A percentile compares a stretch with the other conserved stretches of the same genome.
Evolutionary conservation across 768 basidiomycete species (phyloP).

Genomic region (Termitomyces sp.): DNA sequence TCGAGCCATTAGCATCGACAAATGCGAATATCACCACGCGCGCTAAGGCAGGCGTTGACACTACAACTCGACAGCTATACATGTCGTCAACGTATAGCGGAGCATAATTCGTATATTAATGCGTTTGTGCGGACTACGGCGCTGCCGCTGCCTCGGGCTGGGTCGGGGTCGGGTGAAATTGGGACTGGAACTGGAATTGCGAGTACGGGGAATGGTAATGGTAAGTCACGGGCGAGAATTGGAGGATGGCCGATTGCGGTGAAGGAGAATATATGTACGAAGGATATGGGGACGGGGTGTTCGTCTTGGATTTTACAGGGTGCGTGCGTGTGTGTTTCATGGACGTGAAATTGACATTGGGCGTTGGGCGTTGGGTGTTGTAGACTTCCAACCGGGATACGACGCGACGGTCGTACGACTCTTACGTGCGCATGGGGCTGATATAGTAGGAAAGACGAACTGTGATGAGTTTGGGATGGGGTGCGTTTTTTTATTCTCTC

Average conservation of each 20-base stretch:
- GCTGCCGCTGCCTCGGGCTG: constrained; percentile 6
- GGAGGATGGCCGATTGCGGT: constrained; percentile 58
- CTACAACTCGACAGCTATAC: not conserved
- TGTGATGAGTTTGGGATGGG: constrained; percentile 99
- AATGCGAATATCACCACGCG: not conserved
- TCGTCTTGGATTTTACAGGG: constrained; percentile 74
- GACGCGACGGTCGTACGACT: constrained; percentile 81
- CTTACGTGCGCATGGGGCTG: constrained; percentile 60
- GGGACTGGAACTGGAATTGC: no score
- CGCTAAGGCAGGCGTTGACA: not conserved
- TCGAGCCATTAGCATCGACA: no score
- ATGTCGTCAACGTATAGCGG: constrained; percentile 24
- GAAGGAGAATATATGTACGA: constrained; percentile 87
- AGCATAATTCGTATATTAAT: constrained; percentile 46
- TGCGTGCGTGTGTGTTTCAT: constrained; percentile 31
- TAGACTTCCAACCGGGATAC: constrained; percentile 78
- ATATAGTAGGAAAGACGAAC: constrained; percentile 86
- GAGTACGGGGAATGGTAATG: no score
- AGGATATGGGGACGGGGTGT: constrained; percentile 63
- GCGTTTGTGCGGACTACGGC: constrained; percentile 46
- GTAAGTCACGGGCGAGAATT: constrained; percentile 23
- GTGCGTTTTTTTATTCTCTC: constrained; percentile 38
- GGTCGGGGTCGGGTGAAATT: not conserved
- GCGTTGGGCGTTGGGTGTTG: no score
- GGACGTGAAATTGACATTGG: no score